phyloP scores from a whole-genome alignment of 1,284 basidiomycete species.

The Xerocomus minutiporus region DNA sequence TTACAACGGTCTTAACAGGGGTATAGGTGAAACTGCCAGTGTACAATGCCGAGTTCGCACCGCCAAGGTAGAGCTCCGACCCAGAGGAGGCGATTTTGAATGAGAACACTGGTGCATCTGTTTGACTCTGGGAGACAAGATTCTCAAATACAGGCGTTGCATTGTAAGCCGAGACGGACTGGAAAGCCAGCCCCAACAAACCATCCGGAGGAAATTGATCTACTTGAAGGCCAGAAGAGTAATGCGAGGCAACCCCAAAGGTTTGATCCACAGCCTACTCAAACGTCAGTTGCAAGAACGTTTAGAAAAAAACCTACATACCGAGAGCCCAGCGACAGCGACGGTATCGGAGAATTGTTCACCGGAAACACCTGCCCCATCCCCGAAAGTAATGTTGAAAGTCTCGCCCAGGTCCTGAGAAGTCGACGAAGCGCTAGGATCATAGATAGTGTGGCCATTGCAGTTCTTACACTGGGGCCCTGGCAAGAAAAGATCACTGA shows the following conservation, averaged over 20 bases:
- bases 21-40: conserved; percentile 14
- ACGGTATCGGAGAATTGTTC: conserved; percentile 50
- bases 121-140: conserved; percentile 21
- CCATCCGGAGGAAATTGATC: conserved; percentile 29
- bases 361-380: conserved; percentile 50
- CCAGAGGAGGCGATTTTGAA: conserved; percentile 33
- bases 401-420: conserved; percentile 27
- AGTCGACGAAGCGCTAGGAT: conserved; percentile 36
- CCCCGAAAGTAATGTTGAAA: conserved; percentile 51
- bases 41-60: conserved; percentile 15
- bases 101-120: conserved; percentile 30
- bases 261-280: conserved; percentile 26
- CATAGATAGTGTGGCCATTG: conserved; percentile 30
- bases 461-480: not conserved
- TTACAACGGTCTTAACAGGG: conserved; percentile 21
- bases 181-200: conserved; percentile 34
- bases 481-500: conserved; percentile 19
- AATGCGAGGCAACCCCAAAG: conserved; percentile 29
- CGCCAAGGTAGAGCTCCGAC: conserved; percentile 39
- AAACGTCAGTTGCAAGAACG: not conserved
- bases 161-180: conserved; percentile 17
- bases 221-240: not conserved
- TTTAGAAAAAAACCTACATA: conserved; percentile 4
- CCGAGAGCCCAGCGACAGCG: conserved; percentile 26
- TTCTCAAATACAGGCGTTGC: conserved; percentile 23